These are phyloP conservation scores for Orbilia blumenaviensis DNA, from an alignment of 2,329 filamentous ascomycete species.

Conservation along the genomic window DNA sequence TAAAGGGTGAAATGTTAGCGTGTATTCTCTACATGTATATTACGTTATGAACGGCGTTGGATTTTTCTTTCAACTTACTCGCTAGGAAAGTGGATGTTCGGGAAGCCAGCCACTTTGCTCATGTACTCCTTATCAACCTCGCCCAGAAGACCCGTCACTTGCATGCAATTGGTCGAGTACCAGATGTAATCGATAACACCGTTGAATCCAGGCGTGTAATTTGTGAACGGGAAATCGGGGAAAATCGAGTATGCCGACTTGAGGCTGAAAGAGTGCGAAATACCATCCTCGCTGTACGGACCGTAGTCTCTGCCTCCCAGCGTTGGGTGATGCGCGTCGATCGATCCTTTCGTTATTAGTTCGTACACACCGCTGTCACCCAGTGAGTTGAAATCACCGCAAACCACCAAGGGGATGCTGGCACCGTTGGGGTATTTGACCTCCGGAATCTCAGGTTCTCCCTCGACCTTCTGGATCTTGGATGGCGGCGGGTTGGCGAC, in stretches of 20 bases:
- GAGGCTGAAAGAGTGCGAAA: conserved; percentile 91
- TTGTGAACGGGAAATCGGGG: conserved; percentile 89
- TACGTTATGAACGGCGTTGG: too few relatives aligned
- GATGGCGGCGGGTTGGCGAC: conserved; percentile 61
- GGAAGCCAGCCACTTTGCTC: conserved; percentile 86
- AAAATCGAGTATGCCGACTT: conserved; percentile 88
- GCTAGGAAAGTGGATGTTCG: conserved; percentile 91
- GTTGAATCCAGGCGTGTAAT: conserved; percentile 92
- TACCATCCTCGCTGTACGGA: conserved; percentile 89
- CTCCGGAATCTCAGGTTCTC: conserved; percentile 63
- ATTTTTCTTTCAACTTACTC: conserved; percentile 64
- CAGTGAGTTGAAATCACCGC: conserved; percentile 95
- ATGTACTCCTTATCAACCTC: conserved; percentile 87
- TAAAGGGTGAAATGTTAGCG: conserved; percentile 26
- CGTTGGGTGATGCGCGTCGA: conserved; percentile 81
- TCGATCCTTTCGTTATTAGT: conserved; percentile 79
- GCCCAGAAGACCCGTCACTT: conserved; percentile 83
- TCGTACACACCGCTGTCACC: conserved; percentile 90
- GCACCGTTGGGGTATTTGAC: conserved; percentile 83
- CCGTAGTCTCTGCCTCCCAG: conserved; percentile 85
- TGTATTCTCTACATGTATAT: neutral
- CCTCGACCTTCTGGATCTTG: conserved; percentile 58
- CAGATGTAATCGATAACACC: conserved; percentile 97
- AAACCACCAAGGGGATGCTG: conserved; percentile 88
- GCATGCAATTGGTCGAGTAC: conserved; percentile 90